A percentile compares a stretch with the other conserved stretches of the same genome.
Evolutionary conservation across 2,329 filamentous ascomycete genomes (phyloP).

Genomic region (Colletotrichum kahawae): DNA sequence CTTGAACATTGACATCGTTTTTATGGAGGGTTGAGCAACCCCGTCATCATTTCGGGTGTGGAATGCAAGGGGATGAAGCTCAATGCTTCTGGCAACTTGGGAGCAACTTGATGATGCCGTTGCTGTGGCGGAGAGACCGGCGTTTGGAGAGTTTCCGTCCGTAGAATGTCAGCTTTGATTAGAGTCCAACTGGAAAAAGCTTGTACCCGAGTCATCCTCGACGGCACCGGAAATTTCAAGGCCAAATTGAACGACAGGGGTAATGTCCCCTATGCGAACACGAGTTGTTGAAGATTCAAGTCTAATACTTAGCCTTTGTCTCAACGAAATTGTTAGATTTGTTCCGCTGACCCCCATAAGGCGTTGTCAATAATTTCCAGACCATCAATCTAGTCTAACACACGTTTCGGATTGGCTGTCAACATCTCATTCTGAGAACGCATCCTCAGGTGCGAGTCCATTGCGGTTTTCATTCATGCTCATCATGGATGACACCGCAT

Average conservation of each 20-base stretch:
- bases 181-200: neutral
- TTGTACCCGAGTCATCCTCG: neutral
- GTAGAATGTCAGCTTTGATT: neutral
- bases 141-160: neutral
- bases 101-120: neutral
- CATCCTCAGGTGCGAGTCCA: neutral
- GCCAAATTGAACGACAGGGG: neutral
- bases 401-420: neutral
- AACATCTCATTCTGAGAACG: accelerated
- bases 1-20: neutral
- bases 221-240: neutral
- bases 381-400: neutral
- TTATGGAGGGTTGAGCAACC: neutral
- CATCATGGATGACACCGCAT: neutral
- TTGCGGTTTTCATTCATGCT: neutral
- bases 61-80: neutral
- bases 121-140: neutral
- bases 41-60: neutral
- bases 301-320: neutral
- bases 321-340: neutral
- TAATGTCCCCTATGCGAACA: neutral
- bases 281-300: neutral
- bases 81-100: neutral
- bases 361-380: neutral
- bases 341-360: neutral